Conservation (phyloP, 1,284 basidiomycete genomes). For the Ceraceosorus guamensis region DNA sequence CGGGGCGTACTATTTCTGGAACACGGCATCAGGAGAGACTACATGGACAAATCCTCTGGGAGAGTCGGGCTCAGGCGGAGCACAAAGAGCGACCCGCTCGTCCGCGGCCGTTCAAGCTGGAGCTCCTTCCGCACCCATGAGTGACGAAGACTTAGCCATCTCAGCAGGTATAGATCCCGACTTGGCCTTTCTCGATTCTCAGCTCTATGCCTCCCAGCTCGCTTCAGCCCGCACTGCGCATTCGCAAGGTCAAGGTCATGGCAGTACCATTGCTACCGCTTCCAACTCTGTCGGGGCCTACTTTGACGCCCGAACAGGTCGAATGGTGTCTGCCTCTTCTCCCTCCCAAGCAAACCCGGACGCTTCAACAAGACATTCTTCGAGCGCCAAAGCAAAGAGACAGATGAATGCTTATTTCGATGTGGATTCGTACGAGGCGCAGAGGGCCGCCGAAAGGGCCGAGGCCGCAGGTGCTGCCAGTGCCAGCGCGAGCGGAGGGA, state of each 20-base stretch:
- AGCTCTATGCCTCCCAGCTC: constrained; percentile 5
- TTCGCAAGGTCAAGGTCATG: not conserved
- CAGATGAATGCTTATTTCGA: constrained; percentile 12
- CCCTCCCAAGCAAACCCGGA: constrained; percentile 4
- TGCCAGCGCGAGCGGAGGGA: not conserved
- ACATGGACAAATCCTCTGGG: constrained; percentile 12
- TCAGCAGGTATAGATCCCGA: constrained; percentile 9
- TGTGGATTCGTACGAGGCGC: constrained; percentile 7
- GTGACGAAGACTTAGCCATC: constrained; percentile 5
- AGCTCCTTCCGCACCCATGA: not conserved
- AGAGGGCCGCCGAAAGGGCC: not conserved
- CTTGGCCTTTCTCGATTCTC: constrained; percentile 11
- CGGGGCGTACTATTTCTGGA: constrained; percentile 14
- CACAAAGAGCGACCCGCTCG: too few relatives aligned
- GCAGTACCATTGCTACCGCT: not conserved
- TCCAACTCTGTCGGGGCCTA: not conserved
- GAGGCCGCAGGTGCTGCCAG: not conserved
- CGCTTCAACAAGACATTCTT: not conserved
- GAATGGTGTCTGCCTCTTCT: constrained; percentile 2
- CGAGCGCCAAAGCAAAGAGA: not conserved
- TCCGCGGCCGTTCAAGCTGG: not conserved
- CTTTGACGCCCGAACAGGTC: constrained; percentile 7
- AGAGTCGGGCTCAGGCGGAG: not conserved
- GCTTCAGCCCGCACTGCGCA: not conserved
- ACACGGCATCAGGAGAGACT: constrained; percentile 9